Base-by-base conservation (phyloP, 768 basidiomycete genomes). In the Lanmaoa pseudosensibilis region DNA sequence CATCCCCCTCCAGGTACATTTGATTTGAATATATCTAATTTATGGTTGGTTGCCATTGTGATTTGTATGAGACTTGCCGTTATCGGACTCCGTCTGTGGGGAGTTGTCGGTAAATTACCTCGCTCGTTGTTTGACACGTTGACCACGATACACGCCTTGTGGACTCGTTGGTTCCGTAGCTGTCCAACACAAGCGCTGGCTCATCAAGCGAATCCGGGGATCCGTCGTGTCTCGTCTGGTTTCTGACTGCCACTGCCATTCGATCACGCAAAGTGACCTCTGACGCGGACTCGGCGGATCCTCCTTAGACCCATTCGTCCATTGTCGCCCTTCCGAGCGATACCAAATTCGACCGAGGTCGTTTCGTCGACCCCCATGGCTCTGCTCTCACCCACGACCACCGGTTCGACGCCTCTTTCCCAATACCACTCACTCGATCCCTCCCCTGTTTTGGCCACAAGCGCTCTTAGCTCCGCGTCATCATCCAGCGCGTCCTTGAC, bases 401-500 rank as follows among this genome's bases (percentile, higher is more conserved):
- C 70, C 18, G 56, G 55, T 13, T 72, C 71, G 46, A 73, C 72
- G 8, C 72, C 72, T 21, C 56, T 72, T 23, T 72, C 71, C 1
- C 62, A 64, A 15, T 72, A 72, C 62, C 70, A 71, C 50, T 73
- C 71, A 8, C 70, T 72, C 55, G 59, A 52, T 11, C 68, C 72
- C 5, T 72, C 70, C 7, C 70, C 70, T 15, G 59, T 65, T 19
- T 23, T 53, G 51, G 51, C 37, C 52, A 57, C 60, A 21, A 60
- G 58, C 48, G 19, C 55, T 13, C 68, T 71, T 18, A 59, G 68
- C 46, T 62, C 60, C 30, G 64, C 62, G 18, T 77, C 76, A 5
- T 67, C 87, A 9, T 86, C 86, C 34, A 80, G 76, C 53, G 55
- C 75, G 34, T 85, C 86, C 25, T 72, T 85, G 60, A 75, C 78